phyloP scores from a whole-genome alignment of 306 rosid genomes.

The Ammopiptanthus mongolicus region DNA sequence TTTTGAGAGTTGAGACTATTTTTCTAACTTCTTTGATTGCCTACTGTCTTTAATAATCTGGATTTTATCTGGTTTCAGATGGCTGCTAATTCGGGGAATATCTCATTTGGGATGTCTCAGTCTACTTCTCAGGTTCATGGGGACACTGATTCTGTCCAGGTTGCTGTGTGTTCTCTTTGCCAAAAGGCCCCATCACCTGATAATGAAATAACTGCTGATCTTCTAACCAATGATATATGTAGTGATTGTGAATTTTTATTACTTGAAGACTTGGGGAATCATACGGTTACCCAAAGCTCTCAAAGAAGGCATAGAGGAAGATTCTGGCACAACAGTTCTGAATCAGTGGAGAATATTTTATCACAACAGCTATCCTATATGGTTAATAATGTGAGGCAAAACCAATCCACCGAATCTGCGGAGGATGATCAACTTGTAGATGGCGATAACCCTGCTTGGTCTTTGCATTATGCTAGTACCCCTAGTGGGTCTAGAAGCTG shows the following conservation, averaged over 20 bases:
- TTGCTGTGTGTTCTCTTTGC: constrained; percentile 59
- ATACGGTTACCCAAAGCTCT: constrained; percentile 23
- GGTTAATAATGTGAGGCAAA: constrained; percentile 44
- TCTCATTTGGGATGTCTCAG: constrained; percentile 26
- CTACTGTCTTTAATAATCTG: constrained; percentile 4
- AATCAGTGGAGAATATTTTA: constrained; percentile 49
- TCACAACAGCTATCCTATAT: constrained; percentile 46
- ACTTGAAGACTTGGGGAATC: constrained; percentile 63
- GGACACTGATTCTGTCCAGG: constrained; percentile 24
- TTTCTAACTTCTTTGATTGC: background rate
- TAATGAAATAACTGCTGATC: constrained; percentile 42
- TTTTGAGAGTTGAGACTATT: background rate
- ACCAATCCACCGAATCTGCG: constrained; percentile 36
- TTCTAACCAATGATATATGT: constrained; percentile 41
- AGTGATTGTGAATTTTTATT: constrained; percentile 88
- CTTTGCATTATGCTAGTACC: constrained; percentile 48
- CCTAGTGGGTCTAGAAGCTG: constrained; percentile 72
- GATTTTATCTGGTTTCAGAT: constrained; percentile 45
- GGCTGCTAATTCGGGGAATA: constrained; percentile 43
- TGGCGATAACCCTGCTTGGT: constrained; percentile 44
- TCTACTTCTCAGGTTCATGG: constrained; percentile 20
- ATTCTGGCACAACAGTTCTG: constrained; percentile 57
- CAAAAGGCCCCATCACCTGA: constrained; percentile 47
- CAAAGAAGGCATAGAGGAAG: constrained; percentile 50
- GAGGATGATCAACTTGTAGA: constrained; percentile 47